Conservation (phyloP, 768 basidiomycete genomes). For the Termitomyces bulborhizus region DNA sequence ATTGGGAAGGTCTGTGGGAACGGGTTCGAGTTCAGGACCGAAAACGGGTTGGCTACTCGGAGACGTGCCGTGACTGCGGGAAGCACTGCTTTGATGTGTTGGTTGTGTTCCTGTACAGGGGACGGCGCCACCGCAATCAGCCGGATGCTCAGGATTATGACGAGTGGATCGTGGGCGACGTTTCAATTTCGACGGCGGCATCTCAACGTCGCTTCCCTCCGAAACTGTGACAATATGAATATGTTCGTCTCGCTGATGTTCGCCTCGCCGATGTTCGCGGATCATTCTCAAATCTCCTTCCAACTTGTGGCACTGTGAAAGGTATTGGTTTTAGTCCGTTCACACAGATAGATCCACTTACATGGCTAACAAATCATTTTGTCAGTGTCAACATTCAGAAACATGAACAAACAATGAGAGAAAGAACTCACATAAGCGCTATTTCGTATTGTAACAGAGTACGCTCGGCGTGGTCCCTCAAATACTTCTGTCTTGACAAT, state of each 20-base stretch:
- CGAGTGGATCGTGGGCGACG: constrained; percentile 12
- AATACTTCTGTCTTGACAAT: constrained; percentile 41
- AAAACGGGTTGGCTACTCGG: background rate
- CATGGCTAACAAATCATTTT: constrained; percentile 20
- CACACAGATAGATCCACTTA: constrained; percentile 16
- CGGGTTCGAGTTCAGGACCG: background rate
- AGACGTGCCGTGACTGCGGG: background rate
- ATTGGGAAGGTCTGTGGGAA: background rate
- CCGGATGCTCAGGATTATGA: constrained; percentile 16
- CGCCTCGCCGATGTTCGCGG: constrained; percentile 20
- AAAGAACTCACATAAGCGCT: constrained; percentile 32
- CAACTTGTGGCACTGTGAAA: constrained; percentile 26
- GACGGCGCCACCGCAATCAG: constrained; percentile 13
- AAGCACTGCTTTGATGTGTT: constrained; percentile 2
- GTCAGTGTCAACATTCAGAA: background rate
- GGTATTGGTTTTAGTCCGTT: background rate
- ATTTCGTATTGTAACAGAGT: no score
- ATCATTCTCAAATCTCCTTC: constrained; percentile 24
- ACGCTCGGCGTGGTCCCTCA: constrained; percentile 50
- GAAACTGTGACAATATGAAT: constrained; percentile 31
- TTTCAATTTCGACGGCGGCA: constrained; percentile 1
- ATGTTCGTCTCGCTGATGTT: constrained; percentile 25
- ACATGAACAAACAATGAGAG: background rate
- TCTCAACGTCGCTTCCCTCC: constrained; percentile 21
- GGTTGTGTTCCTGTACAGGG: constrained; percentile 2